Percentiles rank a stretch among this genome's conserved stretches.
Evolutionary conservation across 1,284 basidiomycete species (phyloP).

Genomic region (Heterobasidion parviporum): DNA sequence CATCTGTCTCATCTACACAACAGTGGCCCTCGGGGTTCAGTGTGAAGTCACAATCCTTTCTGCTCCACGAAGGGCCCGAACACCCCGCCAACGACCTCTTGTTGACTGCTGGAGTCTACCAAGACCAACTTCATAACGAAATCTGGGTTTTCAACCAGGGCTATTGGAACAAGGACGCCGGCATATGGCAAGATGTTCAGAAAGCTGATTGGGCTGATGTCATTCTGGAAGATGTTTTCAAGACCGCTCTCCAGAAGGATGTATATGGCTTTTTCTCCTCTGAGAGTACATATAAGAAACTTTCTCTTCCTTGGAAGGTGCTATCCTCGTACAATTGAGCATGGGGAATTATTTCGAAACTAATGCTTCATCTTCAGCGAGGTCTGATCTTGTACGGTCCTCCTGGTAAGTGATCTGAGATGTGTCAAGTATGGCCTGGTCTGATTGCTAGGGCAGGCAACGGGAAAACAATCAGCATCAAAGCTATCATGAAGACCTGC

Average conservation of each 20-base stretch:
- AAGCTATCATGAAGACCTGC: conserved; percentile 65
- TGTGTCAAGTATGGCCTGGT: background rate
- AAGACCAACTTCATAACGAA: conserved; percentile 50
- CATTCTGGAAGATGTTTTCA: conserved; percentile 66
- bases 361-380: conserved; percentile 32
- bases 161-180: conserved; percentile 55
- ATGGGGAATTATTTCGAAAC: background rate
- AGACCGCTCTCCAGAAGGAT: conserved; percentile 59
- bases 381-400: conserved; percentile 69
- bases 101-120: conserved; percentile 41
- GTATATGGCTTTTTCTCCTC: conserved; percentile 72
- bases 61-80: conserved; percentile 56
- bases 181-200: conserved; percentile 63
- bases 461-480: conserved; percentile 79
- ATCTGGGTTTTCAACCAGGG: conserved; percentile 72
- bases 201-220: conserved; percentile 70
- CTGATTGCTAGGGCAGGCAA: conserved; percentile 42
- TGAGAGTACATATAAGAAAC: conserved; percentile 59
- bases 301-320: conserved; percentile 80
- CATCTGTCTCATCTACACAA: no score
- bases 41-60: conserved; percentile 29
- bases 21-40: conserved; percentile 39
- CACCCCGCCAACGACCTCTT: conserved; percentile 46
- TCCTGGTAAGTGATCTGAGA: conserved; percentile 36
- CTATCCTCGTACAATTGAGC: conserved; percentile 1